Percentiles rank a stretch among this genome's conserved stretches.
Evolutionary conservation across 177 flowering plant species (phyloP).

Genomic region (Vitis hybrid): DNA sequence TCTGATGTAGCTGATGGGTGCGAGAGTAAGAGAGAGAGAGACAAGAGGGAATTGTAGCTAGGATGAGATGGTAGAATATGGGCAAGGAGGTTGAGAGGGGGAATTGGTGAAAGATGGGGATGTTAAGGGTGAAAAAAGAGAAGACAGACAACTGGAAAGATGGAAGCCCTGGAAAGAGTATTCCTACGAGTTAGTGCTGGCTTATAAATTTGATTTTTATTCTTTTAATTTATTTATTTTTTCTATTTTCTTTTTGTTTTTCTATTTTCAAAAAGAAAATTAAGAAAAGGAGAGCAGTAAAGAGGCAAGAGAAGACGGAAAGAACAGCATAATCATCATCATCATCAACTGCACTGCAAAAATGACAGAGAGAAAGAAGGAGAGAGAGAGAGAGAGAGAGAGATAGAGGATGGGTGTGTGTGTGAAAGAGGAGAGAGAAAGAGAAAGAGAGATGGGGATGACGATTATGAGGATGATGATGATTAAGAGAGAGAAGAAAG

Average conservation of each 20-base stretch:
- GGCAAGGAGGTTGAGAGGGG: not conserved
- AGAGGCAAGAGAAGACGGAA: slow-evolving; percentile 18
- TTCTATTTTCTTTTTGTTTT: not conserved
- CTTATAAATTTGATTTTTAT: slow-evolving; percentile 9
- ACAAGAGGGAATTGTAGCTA: not conserved
- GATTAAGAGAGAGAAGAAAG: slow-evolving; percentile 29
- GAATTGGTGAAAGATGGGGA: slow-evolving; percentile 17
- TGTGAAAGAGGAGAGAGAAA: not conserved
- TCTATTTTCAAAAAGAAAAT: not conserved
- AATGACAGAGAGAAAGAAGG: slow-evolving; percentile 9
- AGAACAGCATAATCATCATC: slow-evolving; percentile 13
- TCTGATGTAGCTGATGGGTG: slow-evolving; percentile 3
- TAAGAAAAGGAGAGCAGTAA: slow-evolving; percentile 4
- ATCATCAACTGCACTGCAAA: slow-evolving; percentile 15
- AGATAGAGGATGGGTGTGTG: slow-evolving; percentile 1
- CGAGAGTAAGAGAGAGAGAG: slow-evolving; percentile 1
- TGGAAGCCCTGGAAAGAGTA: slow-evolving; percentile 22
- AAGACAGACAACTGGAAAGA: slow-evolving; percentile 44
- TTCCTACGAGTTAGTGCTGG: slow-evolving; percentile 39
- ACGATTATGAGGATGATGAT: slow-evolving; percentile 14
- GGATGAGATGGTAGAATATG: not conserved
- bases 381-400: slow-evolving; percentile 13
- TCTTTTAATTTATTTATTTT: not conserved
- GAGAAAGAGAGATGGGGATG: slow-evolving; percentile 8
- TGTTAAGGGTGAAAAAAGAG: slow-evolving; percentile 23